Evolutionary conservation across 2,329 filamentous ascomycete species (phyloP).

Genomic region (Epichloe sylvatica): DNA sequence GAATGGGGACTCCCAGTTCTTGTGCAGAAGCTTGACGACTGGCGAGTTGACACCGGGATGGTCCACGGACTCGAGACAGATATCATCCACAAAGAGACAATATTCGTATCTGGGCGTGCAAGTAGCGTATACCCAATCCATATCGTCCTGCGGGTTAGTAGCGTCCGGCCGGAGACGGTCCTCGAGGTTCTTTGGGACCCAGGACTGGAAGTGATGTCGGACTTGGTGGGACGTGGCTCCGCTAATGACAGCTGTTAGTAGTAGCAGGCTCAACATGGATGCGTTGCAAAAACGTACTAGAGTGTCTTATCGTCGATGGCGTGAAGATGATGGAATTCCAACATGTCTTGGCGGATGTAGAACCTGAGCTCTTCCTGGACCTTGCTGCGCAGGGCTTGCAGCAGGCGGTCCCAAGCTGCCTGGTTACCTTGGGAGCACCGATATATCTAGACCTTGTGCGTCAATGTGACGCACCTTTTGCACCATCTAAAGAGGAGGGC

Average conservation of each 20-base stretch:
- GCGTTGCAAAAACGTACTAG: neutral
- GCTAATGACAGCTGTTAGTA: neutral
- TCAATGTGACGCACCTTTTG: neutral
- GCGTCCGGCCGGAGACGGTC: neutral
- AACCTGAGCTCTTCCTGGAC: neutral
- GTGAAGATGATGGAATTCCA: too few relatives aligned
- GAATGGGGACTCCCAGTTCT: neutral
- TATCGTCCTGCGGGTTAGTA: neutral
- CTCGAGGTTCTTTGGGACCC: conserved; percentile 1
- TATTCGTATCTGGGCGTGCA: conserved; percentile 1
- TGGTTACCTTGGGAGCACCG: neutral
- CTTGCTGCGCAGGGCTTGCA: neutral
- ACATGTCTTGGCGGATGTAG: neutral
- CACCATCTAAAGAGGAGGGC: neutral
- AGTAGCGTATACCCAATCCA: neutral
- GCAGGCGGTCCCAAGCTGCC: neutral
- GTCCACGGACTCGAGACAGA: neutral
- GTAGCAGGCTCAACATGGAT: neutral
- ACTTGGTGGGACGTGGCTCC: conserved; percentile 1
- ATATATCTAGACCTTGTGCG: neutral
- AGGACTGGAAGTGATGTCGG: conserved; percentile 1
- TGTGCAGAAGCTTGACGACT: neutral
- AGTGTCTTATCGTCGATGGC: neutral
- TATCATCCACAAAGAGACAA: conserved; percentile 1
- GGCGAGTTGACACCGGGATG: neutral